phyloP scores from a whole-genome alignment of 176 grass and related monocot species.

The Microstegium vimineum region DNA sequence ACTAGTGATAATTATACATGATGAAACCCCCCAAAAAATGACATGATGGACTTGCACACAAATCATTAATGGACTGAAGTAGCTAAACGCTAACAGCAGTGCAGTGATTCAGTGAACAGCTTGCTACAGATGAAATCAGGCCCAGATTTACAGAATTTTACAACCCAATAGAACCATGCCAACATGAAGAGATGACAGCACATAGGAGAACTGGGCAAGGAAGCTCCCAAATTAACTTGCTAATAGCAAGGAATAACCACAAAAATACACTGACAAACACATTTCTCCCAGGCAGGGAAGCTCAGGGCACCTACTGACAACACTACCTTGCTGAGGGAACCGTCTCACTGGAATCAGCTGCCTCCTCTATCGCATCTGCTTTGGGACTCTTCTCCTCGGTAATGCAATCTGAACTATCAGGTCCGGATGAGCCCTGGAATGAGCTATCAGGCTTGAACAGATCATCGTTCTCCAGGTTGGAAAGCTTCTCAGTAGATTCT shows the following conservation, averaged over 20 bases:
- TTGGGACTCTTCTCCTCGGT: slow-evolving; percentile 56
- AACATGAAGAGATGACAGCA: slow-evolving; percentile 17
- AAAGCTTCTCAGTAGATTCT: slow-evolving; percentile 65
- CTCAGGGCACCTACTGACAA: not conserved
- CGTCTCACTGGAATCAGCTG: slow-evolving; percentile 43
- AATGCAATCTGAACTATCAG: slow-evolving; percentile 35
- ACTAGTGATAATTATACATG: not conserved
- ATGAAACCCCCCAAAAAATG: not conserved
- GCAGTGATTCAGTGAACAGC: slow-evolving; percentile 3
- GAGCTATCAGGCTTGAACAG: slow-evolving; percentile 51
- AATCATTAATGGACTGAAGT: not conserved
- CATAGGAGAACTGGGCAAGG: slow-evolving; percentile 13
- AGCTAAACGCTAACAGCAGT: not conserved
- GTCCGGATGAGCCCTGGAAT: slow-evolving; percentile 5
- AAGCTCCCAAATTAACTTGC: slow-evolving; percentile 11
- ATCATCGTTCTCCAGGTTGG: slow-evolving; percentile 56
- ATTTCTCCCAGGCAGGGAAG: not conserved
- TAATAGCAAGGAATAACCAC: slow-evolving; percentile 20
- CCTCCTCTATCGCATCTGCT: slow-evolving; percentile 39
- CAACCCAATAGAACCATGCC: slow-evolving; percentile 17
- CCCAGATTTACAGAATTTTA: slow-evolving; percentile 20
- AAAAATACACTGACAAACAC: not conserved
- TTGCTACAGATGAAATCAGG: not conserved
- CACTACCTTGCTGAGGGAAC: slow-evolving; percentile 50
- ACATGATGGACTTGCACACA: not conserved